Percentiles rank a stretch among this genome's conserved stretches.
phyloP scores from a whole-genome alignment of 2,329 filamentous ascomycete species.

The Botrytis byssoidea region DNA sequence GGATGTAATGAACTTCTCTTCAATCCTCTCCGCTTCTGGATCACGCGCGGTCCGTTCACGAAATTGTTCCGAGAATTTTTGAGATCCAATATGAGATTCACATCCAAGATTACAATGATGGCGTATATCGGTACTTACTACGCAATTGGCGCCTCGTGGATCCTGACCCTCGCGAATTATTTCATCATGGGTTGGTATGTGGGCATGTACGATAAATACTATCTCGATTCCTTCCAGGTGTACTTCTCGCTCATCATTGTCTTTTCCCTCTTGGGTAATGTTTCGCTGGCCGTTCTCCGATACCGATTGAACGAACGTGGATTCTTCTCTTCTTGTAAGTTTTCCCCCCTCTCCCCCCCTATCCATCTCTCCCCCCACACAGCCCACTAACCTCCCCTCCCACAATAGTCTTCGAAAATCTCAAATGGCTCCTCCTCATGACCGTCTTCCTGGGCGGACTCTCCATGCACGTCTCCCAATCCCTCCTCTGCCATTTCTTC shows the following conservation, averaged over 20 bases:
- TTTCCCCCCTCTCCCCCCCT: too few relatives aligned
- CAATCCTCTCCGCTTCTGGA: constrained; percentile 72
- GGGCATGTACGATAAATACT: constrained; percentile 76
- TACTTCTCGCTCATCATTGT: constrained; percentile 79
- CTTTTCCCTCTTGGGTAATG: constrained; percentile 59
- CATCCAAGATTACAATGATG: constrained; percentile 72
- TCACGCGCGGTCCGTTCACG: constrained; percentile 72
- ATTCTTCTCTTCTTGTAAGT: constrained; percentile 12
- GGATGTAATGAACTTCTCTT: constrained; percentile 82
- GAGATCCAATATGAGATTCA: constrained; percentile 70
- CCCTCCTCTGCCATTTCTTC: constrained; percentile 79
- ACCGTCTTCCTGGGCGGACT: constrained; percentile 82
- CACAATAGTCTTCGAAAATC: constrained; percentile 50
- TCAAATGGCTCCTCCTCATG: constrained; percentile 73
- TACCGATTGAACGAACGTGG: constrained; percentile 65
- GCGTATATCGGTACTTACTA: constrained; percentile 81
- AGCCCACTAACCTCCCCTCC: neutral
- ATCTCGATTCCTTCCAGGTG: constrained; percentile 74
- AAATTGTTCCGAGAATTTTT: constrained; percentile 74
- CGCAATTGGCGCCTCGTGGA: constrained; percentile 73
- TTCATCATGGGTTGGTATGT: constrained; percentile 76
- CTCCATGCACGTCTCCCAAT: constrained; percentile 77
- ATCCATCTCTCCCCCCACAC: too few relatives aligned
- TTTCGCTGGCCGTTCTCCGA: constrained; percentile 69
- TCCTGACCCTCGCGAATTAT: constrained; percentile 71